phyloP scores from a whole-genome alignment of 2,329 filamentous ascomycete species.

The Pyrenophora tritici-repentis region DNA sequence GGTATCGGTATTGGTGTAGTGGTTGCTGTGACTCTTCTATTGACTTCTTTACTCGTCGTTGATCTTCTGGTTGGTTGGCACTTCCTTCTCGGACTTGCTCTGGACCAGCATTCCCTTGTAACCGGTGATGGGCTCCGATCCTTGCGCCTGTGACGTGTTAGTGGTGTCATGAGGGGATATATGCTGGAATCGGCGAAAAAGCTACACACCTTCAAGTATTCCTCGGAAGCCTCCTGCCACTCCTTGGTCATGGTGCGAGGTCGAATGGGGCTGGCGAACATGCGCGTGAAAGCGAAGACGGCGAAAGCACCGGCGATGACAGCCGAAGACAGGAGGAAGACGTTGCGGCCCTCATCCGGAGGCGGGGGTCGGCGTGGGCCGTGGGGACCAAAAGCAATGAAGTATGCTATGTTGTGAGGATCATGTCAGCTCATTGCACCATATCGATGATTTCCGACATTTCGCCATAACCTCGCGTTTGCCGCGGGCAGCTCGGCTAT shows the following conservation, averaged over 20 bases:
- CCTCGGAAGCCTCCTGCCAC: constrained; percentile 94
- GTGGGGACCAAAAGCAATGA: constrained; percentile 96
- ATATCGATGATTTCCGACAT: constrained; percentile 13
- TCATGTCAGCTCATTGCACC: constrained; percentile 27
- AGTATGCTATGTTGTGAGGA: constrained; percentile 76
- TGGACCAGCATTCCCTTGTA: constrained; percentile 49
- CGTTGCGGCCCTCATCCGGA: constrained; percentile 81
- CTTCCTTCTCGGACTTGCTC: constrained; percentile 44
- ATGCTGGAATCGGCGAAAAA: constrained; percentile 1
- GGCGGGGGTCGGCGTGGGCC: constrained; percentile 84
- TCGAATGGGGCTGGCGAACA: constrained; percentile 65
- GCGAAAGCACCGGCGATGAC: constrained; percentile 69
- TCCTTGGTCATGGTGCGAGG: constrained; percentile 95
- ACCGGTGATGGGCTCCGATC: constrained; percentile 46
- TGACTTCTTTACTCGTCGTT: constrained; percentile 40
- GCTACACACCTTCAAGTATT: constrained; percentile 81
- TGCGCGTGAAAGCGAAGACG: constrained; percentile 74
- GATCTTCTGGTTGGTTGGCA: constrained; percentile 31
- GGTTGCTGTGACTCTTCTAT: constrained; percentile 29
- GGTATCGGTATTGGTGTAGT: constrained; percentile 37
- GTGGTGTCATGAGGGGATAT: constrained; percentile 9
- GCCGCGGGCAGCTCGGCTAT: constrained; percentile 26
- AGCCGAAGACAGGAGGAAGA: constrained; percentile 73
- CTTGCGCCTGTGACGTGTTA: constrained; percentile 40
- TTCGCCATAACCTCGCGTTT: constrained; percentile 18